Base-by-base conservation (phyloP, 805 yeast species). In the Saccharomycopsis guyanensis region DNA sequence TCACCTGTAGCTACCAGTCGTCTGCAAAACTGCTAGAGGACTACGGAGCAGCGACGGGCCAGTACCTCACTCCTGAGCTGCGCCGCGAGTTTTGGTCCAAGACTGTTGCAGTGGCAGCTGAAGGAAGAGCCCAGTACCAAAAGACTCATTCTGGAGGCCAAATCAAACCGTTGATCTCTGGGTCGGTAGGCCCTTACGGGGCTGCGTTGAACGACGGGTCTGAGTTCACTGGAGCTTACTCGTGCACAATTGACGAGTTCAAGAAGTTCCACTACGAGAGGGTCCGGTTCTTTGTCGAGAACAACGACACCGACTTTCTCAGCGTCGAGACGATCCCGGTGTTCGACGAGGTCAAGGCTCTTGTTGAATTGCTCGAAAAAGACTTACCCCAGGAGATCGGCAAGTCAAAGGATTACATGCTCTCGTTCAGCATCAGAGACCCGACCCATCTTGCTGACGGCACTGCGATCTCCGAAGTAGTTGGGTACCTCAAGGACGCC, bases 101-200 rank as follows among this genome's bases (percentile, higher is more conserved):
- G 13, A 54, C 64, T 13, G 51, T 63, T 16, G 58, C 53, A 6
- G 51, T 61, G 32, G 58, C 61, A 19, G 38, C 41, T 13, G 34
- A 36, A 16, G 64, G 64, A 2, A 47, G 49, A 24, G 29, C 6
- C 10, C 19, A 18, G 19, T 33, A 10, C 37, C 13, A 8, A 5
- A 7, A 4, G 15, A 18, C 6, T 7, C 24, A 18, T 20, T 6
- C 10, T 13, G 38, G 20, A 5, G 40, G 27, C 8, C 19, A 37
- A n/a, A 23, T 18, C 40, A 37, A 22, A 20, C 15, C 15, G n/a
- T 25, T 56, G 3, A 68, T 80, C 3, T 76, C 75, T 1, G 94
- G 85, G 0, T 75, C 85, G 5, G 62, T 84, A 32, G 95, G 95
- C 0, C 86, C 95, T 0, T 86, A 76, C 58, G 94, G 89, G 1